Evolutionary conservation across 306 rosid genomes (phyloP).

Genomic region (Hippophae gyantsensis): DNA sequence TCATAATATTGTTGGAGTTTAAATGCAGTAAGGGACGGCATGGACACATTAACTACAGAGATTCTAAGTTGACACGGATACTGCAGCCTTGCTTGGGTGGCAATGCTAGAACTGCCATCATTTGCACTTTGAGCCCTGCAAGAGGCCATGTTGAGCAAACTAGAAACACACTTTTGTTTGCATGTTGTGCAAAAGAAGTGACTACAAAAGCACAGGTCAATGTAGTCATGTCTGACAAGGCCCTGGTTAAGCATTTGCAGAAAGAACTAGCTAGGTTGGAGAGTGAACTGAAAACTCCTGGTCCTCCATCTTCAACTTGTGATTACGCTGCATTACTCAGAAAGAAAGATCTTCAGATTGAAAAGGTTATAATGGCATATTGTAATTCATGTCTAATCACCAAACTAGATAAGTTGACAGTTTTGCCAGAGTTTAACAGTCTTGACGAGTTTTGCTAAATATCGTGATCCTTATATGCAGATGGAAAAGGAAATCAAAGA

Average conservation of each 20-base stretch:
- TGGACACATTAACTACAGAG: conserved; percentile 93
- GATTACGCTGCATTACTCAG: conserved; percentile 64
- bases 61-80: conserved; percentile 90
- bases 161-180: conserved; percentile 94
- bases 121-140: conserved; percentile 97
- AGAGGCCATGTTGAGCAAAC: conserved; percentile 96
- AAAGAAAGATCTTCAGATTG: conserved; percentile 90
- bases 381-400: background rate
- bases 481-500: conserved; percentile 84
- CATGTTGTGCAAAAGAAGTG: conserved; percentile 96
- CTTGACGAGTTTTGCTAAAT: too few relatives aligned
- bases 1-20: conserved; percentile 18
- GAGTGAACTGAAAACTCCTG: conserved; percentile 79
- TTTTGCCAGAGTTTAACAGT: too few relatives aligned
- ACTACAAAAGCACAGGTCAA: conserved; percentile 96
- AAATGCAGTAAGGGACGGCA: conserved; percentile 79
- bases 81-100: conserved; percentile 98
- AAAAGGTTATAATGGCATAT: conserved; percentile 51
- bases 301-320: conserved; percentile 42
- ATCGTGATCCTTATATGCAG: conserved; percentile 32
- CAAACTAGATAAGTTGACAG: too few relatives aligned
- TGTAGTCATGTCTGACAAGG: conserved; percentile 97
- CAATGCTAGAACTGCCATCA: conserved; percentile 96
- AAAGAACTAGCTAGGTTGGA: conserved; percentile 93
- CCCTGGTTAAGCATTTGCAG: conserved; percentile 92